These are phyloP conservation scores for Cercis canadensis DNA, from an alignment of 306 rosid genomes.

Conservation along the genomic window DNA sequence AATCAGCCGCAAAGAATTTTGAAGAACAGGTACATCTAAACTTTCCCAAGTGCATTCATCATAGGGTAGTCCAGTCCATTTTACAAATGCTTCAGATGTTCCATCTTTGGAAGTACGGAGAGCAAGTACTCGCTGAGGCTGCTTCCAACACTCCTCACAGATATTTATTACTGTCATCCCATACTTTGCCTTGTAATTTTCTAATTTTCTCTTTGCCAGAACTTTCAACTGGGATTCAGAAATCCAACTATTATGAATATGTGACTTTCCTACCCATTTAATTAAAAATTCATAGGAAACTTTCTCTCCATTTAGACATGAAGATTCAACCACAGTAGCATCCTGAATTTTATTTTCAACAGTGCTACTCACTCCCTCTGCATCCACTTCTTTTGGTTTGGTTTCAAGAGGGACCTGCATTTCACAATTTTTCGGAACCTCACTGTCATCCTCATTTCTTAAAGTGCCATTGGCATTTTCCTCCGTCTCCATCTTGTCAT, in stretches of 20 bases:
- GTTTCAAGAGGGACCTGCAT: slow-evolving; percentile 50
- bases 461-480: slow-evolving; percentile 50
- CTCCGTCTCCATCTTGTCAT: slow-evolving; percentile 48
- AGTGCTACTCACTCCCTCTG: slow-evolving; percentile 50
- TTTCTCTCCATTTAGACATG: slow-evolving; percentile 53
- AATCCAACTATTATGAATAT: slow-evolving; percentile 93
- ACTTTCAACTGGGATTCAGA: slow-evolving; percentile 88
- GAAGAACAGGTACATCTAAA: slow-evolving; percentile 79
- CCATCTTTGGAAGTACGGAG: slow-evolving; percentile 63
- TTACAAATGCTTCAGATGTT: slow-evolving; percentile 72
- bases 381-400: slow-evolving; percentile 51
- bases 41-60: slow-evolving; percentile 98
- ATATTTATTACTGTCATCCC: slow-evolving; percentile 81
- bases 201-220: slow-evolving; percentile 96
- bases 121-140: slow-evolving; percentile 90
- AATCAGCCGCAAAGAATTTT: slow-evolving; percentile 65
- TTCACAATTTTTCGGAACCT: slow-evolving; percentile 56
- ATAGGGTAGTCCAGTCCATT: slow-evolving; percentile 93
- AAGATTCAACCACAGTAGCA: slow-evolving; percentile 55
- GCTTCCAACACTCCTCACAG: slow-evolving; percentile 93
- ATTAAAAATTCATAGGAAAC: slow-evolving; percentile 73
- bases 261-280: slow-evolving; percentile 96
- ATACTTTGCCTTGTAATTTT: slow-evolving; percentile 96
- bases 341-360: slow-evolving; percentile 59
- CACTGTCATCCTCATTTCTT: slow-evolving; percentile 49